These are phyloP conservation scores for Knoxia roxburghii DNA, from an alignment of 257 asterid species.

Conservation along the genomic window DNA sequence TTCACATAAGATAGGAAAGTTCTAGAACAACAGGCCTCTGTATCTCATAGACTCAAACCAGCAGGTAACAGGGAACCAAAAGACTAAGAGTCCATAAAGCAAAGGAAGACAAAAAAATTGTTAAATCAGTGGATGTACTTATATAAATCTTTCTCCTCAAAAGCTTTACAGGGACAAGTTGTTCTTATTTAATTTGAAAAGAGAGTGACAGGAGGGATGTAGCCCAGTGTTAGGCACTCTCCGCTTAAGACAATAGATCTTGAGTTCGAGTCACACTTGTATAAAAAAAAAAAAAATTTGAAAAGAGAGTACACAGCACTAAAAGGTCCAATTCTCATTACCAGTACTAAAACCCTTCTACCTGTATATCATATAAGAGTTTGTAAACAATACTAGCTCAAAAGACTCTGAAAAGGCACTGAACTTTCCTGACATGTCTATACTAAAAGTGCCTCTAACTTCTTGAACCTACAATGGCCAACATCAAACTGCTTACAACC, in stretches of 20 bases:
- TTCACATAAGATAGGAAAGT: background rate
- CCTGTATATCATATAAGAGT: background rate
- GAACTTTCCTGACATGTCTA: background rate
- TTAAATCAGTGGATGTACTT: background rate
- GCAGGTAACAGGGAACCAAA: background rate
- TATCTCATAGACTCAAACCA: background rate
- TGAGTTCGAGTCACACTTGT: no score
- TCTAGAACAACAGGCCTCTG: conserved; percentile 1
- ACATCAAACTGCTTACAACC: background rate
- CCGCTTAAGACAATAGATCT: no score
- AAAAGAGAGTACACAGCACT: no score
- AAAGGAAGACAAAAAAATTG: background rate
- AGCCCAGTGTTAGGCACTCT: no score
- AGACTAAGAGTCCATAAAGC: background rate
- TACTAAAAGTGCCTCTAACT: background rate
- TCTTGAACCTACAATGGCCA: background rate
- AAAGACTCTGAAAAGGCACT: background rate
- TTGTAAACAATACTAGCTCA: background rate
- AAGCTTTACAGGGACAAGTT: background rate
- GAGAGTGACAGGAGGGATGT: no score
- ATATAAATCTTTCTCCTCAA: background rate
- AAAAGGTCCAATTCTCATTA: background rate
- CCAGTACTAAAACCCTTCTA: background rate
- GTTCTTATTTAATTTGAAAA: background rate
- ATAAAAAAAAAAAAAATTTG: no score